Percentiles rank a stretch among this genome's conserved stretches.
phyloP scores from a whole-genome alignment of 352 stramenopile species.

The Phytophthora pistaciae region DNA sequence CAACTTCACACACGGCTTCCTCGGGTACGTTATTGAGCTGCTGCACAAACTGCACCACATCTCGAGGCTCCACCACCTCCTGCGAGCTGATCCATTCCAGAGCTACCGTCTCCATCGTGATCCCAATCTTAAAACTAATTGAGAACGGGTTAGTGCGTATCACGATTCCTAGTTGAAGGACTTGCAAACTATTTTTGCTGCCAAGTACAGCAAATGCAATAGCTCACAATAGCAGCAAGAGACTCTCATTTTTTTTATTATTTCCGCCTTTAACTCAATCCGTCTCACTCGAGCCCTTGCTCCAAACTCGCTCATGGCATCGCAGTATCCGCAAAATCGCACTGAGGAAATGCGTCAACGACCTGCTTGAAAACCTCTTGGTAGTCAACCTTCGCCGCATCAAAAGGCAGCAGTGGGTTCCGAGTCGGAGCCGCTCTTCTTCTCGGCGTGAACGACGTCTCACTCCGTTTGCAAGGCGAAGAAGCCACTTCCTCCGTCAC shows the following conservation, averaged over 20 bases:
- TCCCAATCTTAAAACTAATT: background rate
- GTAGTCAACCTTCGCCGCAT: background rate
- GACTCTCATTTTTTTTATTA: background rate
- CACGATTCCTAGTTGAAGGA: no score
- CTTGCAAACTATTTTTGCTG: constrained; percentile 13
- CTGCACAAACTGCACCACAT: constrained; percentile 58
- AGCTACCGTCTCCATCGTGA: constrained; percentile 49
- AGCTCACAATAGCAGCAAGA: background rate
- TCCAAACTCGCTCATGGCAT: constrained; percentile 1
- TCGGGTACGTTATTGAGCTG: constrained; percentile 50
- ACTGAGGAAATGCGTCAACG: background rate
- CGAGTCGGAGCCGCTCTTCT: background rate
- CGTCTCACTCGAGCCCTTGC: background rate
- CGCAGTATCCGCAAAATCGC: background rate
- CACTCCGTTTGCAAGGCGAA: no score
- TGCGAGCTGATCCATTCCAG: constrained; percentile 56
- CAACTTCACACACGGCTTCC: constrained; percentile 65
- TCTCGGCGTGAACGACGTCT: background rate
- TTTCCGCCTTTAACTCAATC: background rate
- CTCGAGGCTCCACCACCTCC: constrained; percentile 42
- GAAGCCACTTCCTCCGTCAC: background rate
- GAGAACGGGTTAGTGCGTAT: no score
- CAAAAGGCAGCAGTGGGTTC: constrained; percentile 3
- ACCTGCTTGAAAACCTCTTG: background rate
- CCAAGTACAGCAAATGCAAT: background rate